These are phyloP conservation scores for Phoenix roebelenii DNA, from an alignment of 176 grass and related monocot species.

Conservation along the genomic window DNA sequence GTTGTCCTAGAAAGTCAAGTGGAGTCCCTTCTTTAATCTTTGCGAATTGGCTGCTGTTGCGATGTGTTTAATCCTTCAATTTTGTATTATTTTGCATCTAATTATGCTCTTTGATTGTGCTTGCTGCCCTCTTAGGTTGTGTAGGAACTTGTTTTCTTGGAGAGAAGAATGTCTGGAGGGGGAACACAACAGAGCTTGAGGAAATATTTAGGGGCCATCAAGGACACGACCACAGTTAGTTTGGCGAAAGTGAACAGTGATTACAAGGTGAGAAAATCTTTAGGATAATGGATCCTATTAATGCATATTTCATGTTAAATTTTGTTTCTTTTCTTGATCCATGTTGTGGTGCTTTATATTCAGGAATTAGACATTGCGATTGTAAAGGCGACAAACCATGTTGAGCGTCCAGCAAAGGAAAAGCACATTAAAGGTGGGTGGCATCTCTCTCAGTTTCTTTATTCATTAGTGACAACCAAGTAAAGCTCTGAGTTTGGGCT, in stretches of 20 bases:
- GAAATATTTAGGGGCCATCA: constrained; percentile 83
- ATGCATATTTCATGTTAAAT: constrained; percentile 1
- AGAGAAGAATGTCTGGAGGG: constrained; percentile 59
- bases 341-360: constrained; percentile 13
- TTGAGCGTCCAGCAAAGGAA: constrained; percentile 62
- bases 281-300: constrained; percentile 1
- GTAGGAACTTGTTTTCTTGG: constrained; percentile 14
- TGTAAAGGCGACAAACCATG: constrained; percentile 93
- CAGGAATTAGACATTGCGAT: constrained; percentile 88
- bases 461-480: too few relatives aligned
- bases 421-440: constrained; percentile 74
- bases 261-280: constrained; percentile 52
- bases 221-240: constrained; percentile 82
- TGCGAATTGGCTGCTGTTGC: too few relatives aligned
- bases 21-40: too few relatives aligned
- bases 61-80: too few relatives aligned
- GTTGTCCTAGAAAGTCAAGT: too few relatives aligned
- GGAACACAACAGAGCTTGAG: constrained; percentile 73
- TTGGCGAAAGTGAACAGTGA: constrained; percentile 97
- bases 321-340: constrained; percentile 12
- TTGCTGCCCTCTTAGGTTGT: not conserved
- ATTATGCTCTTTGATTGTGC: too few relatives aligned
- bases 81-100: too few relatives aligned
- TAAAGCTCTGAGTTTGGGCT: too few relatives aligned
- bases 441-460: not conserved